phyloP scores from a whole-genome alignment of 2,329 filamentous ascomycete species.

The Fusarium duplospermum region DNA sequence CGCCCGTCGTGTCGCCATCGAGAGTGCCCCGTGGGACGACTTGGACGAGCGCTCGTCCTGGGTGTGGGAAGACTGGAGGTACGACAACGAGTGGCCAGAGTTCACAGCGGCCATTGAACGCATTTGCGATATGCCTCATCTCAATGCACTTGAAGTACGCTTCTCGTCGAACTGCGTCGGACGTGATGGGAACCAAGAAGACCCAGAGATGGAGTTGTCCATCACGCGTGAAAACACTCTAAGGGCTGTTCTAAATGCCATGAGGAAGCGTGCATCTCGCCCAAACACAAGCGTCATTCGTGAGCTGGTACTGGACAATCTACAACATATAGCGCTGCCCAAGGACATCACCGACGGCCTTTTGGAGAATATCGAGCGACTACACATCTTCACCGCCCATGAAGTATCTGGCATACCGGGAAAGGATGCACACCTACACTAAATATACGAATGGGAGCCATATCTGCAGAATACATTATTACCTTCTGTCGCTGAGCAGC shows the following conservation, averaged over 20 bases:
- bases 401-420: background rate
- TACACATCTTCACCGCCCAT: slow-evolving; percentile 20
- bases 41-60: background rate
- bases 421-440: slow-evolving; percentile 9
- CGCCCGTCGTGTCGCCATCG: slow-evolving; percentile 10
- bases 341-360: slow-evolving; percentile 16
- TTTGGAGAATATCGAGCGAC: slow-evolving; percentile 20
- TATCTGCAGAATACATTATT: slow-evolving; percentile 33
- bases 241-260: background rate
- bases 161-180: background rate
- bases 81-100: background rate
- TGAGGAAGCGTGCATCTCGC: background rate
- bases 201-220: background rate
- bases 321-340: slow-evolving; percentile 31
- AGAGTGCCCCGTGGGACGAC: background rate
- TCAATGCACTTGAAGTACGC: background rate
- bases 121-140: slow-evolving; percentile 7
- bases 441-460: slow-evolving; percentile 31
- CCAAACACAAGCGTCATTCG: slow-evolving; percentile 4
- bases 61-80: background rate
- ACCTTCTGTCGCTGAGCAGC: slow-evolving; percentile 18
- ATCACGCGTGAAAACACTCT: background rate
- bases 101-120: background rate
- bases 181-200: background rate
- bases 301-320: slow-evolving; percentile 27